Evolutionary conservation across 2,329 filamentous ascomycete genomes (phyloP).

Genomic region (Aureobasidium sp.): DNA sequence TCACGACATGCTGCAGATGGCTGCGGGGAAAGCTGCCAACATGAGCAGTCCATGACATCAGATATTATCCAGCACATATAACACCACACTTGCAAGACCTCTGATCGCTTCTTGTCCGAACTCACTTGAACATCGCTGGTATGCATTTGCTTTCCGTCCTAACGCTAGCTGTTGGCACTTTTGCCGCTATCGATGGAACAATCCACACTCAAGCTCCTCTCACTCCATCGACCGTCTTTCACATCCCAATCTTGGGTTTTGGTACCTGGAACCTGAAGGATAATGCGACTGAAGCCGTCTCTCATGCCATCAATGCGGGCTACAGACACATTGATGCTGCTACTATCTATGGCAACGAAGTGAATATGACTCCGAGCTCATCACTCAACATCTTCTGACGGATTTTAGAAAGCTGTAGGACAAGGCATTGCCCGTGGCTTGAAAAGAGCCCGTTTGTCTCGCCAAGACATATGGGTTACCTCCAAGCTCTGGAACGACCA

Average conservation of each 20-base stretch:
- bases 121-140: neutral
- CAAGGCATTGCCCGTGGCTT: slow-evolving; percentile 35
- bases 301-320: slow-evolving; percentile 39
- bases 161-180: slow-evolving; percentile 22
- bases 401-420: slow-evolving; percentile 32
- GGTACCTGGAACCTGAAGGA: slow-evolving; percentile 34
- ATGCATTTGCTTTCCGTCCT: slow-evolving; percentile 16
- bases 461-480: slow-evolving; percentile 35
- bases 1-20: no score
- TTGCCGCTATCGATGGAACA: neutral
- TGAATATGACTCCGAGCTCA: neutral
- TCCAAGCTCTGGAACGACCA: slow-evolving; percentile 35
- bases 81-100: no score
- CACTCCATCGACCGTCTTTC: slow-evolving; percentile 21
- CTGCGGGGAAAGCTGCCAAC: slow-evolving; percentile 4
- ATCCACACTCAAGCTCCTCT: slow-evolving; percentile 23
- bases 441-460: slow-evolving; percentile 26
- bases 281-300: slow-evolving; percentile 33
- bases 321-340: slow-evolving; percentile 50
- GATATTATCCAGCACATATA: no score
- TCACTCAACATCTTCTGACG: neutral
- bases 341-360: slow-evolving; percentile 38
- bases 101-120: no score
- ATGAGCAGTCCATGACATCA: slow-evolving; percentile 11
- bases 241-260: slow-evolving; percentile 31